A percentile compares a stretch with the other conserved stretches of the same genome.
Evolutionary conservation across 2,329 filamentous ascomycete species (phyloP).

Genomic region (Paracoccidioides brasiliensis): DNA sequence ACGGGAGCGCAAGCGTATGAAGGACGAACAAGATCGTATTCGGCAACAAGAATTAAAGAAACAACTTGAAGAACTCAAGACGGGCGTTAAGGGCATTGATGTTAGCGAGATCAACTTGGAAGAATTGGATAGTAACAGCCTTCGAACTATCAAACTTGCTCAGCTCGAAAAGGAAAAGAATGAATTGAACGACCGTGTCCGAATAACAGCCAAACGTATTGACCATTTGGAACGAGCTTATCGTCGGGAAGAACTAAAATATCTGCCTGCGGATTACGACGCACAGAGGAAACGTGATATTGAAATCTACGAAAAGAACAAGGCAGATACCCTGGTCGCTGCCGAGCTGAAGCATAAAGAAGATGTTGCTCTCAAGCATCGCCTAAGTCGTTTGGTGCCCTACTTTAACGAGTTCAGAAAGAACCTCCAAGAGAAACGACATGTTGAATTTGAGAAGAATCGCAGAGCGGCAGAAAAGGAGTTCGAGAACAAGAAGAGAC

Average conservation of each 20-base stretch:
- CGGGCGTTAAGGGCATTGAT: conserved; percentile 69
- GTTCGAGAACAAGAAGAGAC: conserved; percentile 78
- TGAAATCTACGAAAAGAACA: conserved; percentile 66
- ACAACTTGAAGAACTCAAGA: conserved; percentile 82
- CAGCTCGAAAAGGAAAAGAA: conserved; percentile 98
- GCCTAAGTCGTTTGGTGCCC: conserved; percentile 72
- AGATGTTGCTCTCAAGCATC: conserved; percentile 85
- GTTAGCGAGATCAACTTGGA: conserved; percentile 60
- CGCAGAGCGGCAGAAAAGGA: conserved; percentile 85
- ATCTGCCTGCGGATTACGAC: conserved; percentile 74
- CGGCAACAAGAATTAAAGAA: conserved; percentile 89
- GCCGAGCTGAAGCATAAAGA: conserved; percentile 81
- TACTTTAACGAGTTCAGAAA: conserved; percentile 72
- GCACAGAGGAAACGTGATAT: conserved; percentile 66
- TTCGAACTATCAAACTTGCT: conserved; percentile 87
- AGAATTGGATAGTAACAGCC: conserved; percentile 74
- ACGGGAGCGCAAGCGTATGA: conserved; percentile 72
- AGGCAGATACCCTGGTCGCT: conserved; percentile 63
- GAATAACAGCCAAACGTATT: conserved; percentile 85
- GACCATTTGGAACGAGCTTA: conserved; percentile 96
- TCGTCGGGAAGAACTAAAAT: conserved; percentile 89
- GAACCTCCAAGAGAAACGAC: conserved; percentile 71
- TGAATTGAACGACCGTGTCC: conserved; percentile 78
- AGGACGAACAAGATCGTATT: conserved; percentile 78
- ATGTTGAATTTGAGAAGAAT: conserved; percentile 91